phyloP scores from a whole-genome alignment of 140 eudicot genomes.

The Bidens hawaiensis region DNA sequence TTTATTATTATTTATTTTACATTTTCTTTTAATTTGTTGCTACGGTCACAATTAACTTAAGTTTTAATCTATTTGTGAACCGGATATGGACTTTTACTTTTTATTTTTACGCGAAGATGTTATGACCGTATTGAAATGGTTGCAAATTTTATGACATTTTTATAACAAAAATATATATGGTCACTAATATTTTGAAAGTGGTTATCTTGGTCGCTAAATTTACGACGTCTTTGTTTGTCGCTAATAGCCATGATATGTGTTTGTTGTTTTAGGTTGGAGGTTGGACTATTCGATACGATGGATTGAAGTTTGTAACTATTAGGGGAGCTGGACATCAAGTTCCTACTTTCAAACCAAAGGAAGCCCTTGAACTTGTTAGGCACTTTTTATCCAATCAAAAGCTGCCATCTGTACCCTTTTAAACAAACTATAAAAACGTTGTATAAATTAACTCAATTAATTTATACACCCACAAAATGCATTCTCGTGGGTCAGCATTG shows the following conservation, averaged over 20 bases:
- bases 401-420: slow-evolving; percentile 48
- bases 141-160: too few relatives aligned
- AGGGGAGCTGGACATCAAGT: slow-evolving; percentile 92
- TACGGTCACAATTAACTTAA: too few relatives aligned
- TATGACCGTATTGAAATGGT: too few relatives aligned
- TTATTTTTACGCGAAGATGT: too few relatives aligned
- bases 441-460: slow-evolving; percentile 13
- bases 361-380: slow-evolving; percentile 46
- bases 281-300: slow-evolving; percentile 70
- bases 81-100: too few relatives aligned
- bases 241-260: neutral
- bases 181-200: too few relatives aligned
- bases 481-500: neutral
- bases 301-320: slow-evolving; percentile 61
- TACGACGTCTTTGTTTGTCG: neutral
- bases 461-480: slow-evolving; percentile 9
- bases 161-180: too few relatives aligned
- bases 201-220: too few relatives aligned
- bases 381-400: slow-evolving; percentile 53
- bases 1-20: too few relatives aligned
- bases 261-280: slow-evolving; percentile 55
- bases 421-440: slow-evolving; percentile 10
- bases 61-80: too few relatives aligned
- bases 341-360: slow-evolving; percentile 65
- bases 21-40: too few relatives aligned